Base-by-base conservation (phyloP, 2,329 filamentous ascomycete species). In the Fusarium lyarnte region DNA sequence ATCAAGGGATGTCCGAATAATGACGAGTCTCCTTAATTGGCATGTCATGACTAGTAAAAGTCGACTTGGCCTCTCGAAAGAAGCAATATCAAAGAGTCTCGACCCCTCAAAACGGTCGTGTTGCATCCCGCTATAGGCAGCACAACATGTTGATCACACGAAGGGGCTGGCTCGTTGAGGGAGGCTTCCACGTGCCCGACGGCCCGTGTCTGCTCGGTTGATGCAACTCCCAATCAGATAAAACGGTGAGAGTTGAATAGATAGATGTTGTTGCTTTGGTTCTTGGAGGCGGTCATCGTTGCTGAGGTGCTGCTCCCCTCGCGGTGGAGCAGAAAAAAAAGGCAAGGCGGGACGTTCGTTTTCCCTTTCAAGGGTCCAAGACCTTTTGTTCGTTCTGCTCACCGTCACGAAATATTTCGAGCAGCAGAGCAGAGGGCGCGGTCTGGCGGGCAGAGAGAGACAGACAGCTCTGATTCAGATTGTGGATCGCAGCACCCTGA, bases 181-280 rank as follows among this genome's bases (percentile, higher is more conserved):
- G 58, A 60, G 45, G 63, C 49, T 75, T 67, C 73, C 73, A 75
- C 73, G 73, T 75, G 70, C 70, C 64, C 60, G 58, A 42, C 63
- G 70, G 64, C 2, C 54, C 41, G 54, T 49, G 74, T 66, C 63
- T 65, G 73, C 33, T 76, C 63, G 61, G 63, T 52, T 73, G 73
- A 74, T 74, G 65, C 49, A 41, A 43, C 49, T 63, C 51, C 65
- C 68, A 74, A 69, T 68, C 57, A 74, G 49, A 49, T 41, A 42
- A 45, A 63, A 42, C 36, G 61, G 39, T 55, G 46, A 61, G 51
- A 41, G 33, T 19, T 12, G 13, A 31, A 31, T 23, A 38, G 29
- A 35, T n/a, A 31, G 14, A 2, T 67, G 54, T 43, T 63, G 65
- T 67, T 74, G 71, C 45, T 60, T 43, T 35, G 33, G 49, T 59